Percentiles rank a stretch among this genome's conserved stretches.
Evolutionary conservation across 2,329 filamentous ascomycete genomes (phyloP).

Genomic region (Zymoseptoria pseudotritici): DNA sequence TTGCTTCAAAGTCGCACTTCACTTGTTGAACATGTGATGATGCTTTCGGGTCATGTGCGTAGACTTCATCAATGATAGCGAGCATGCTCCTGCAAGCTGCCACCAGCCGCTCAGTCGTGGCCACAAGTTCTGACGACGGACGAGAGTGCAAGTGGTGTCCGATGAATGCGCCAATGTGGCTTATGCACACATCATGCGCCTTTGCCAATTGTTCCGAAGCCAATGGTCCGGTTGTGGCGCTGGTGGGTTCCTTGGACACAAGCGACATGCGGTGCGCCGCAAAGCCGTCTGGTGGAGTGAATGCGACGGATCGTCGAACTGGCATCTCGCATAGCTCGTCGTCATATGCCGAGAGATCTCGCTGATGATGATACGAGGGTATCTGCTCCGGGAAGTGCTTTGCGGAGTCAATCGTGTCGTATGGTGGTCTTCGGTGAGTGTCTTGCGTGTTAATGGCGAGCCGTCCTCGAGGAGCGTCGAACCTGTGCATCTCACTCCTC

Average conservation of each 20-base stretch:
- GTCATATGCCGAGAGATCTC: slow-evolving; percentile 3
- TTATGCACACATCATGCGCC: slow-evolving; percentile 81
- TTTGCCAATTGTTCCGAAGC: slow-evolving; percentile 74
- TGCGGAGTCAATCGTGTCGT: slow-evolving; percentile 16
- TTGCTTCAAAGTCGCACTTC: slow-evolving; percentile 69
- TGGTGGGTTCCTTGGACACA: slow-evolving; percentile 16
- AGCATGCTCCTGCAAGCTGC: slow-evolving; percentile 73
- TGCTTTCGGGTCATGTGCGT: slow-evolving; percentile 64
- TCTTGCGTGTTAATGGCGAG: slow-evolving; percentile 12
- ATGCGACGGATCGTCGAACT: slow-evolving; percentile 10
- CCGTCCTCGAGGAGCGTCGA: background rate
- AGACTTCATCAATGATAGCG: slow-evolving; percentile 72
- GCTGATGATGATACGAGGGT: background rate
- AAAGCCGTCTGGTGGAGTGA: slow-evolving; percentile 14
- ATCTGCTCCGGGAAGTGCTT: slow-evolving; percentile 11
- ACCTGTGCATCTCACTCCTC: slow-evolving; percentile 2
- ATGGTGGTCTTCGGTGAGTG: background rate
- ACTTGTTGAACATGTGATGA: slow-evolving; percentile 60
- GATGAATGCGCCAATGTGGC: slow-evolving; percentile 86
- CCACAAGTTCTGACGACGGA: slow-evolving; percentile 72
- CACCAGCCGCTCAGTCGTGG: slow-evolving; percentile 76
- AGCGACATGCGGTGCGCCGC: slow-evolving; percentile 26
- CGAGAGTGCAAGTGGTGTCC: slow-evolving; percentile 90
- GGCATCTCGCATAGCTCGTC: slow-evolving; percentile 1
- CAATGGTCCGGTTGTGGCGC: slow-evolving; percentile 49